Conservation (phyloP, 202 grass and related monocot genomes). For the Sporobolus alterniflorus region DNA sequence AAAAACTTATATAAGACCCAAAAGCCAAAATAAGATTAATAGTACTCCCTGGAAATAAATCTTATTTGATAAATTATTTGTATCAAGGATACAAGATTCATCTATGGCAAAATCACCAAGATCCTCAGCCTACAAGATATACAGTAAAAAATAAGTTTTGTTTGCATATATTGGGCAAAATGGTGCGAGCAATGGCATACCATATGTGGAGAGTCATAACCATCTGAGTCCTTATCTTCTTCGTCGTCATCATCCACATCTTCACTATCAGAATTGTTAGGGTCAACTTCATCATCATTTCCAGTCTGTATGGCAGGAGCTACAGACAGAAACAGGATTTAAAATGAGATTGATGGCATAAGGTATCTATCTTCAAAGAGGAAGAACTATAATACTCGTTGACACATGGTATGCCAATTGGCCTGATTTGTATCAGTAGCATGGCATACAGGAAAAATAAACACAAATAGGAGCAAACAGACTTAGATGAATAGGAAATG, state of each 20-base stretch:
- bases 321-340: conserved; percentile 20
- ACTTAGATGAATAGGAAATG: conserved; percentile 11
- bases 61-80: conserved; percentile 20
- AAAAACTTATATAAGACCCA: neutral
- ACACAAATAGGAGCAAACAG: neutral
- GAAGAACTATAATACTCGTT: conserved; percentile 4
- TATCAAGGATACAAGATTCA: conserved; percentile 58
- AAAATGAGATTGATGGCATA: conserved; percentile 14
- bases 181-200: conserved; percentile 34
- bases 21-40: neutral
- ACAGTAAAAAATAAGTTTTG: conserved; percentile 32
- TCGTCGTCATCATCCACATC: conserved; percentile 79
- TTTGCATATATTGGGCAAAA: neutral
- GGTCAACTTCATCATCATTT: conserved; percentile 49
- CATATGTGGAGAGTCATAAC: conserved; percentile 63
- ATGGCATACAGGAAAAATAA: conserved; percentile 12
- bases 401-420: neutral
- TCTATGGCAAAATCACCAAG: conserved; percentile 43
- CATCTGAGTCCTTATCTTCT: conserved; percentile 67
- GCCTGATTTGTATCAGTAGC: neutral
- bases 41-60: conserved; percentile 15
- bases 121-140: conserved; percentile 39
- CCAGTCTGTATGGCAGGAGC: conserved; percentile 28
- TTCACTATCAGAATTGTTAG: conserved; percentile 57
- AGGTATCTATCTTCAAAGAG: neutral